Evolutionary conservation across 352 stramenopile genomes (phyloP).

Genomic region (Phytophthora pinifolia): DNA sequence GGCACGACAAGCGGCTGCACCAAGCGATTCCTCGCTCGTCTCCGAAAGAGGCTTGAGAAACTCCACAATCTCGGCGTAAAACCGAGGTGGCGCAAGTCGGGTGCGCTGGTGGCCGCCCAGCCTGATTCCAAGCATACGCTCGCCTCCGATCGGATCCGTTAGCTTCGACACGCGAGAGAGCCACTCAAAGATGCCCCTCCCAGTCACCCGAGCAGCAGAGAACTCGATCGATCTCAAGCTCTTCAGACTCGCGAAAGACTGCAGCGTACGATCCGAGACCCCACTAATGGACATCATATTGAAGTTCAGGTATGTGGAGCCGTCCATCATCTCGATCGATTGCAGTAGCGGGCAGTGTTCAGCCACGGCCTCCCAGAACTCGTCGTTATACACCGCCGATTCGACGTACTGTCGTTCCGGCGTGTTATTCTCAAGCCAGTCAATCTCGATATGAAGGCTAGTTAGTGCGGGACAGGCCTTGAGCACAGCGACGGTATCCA

Average conservation of each 20-base stretch:
- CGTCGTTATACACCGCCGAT: conserved; percentile 4
- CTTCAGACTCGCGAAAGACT: neutral
- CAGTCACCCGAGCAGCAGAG: too few relatives aligned
- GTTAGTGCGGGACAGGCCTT: conserved; percentile 3
- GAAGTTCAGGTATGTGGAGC: neutral
- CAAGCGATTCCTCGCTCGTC: neutral
- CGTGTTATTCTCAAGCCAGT: neutral
- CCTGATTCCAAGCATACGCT: too few relatives aligned
- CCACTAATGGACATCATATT: neutral
- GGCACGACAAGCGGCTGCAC: neutral
- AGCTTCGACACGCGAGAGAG: too few relatives aligned
- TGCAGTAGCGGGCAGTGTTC: neutral
- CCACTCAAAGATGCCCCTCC: too few relatives aligned
- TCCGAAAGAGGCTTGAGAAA: conserved; percentile 1
- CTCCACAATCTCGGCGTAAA: conserved; percentile 3
- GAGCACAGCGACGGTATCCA: neutral
- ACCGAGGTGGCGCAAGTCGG: conserved; percentile 1
- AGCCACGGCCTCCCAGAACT: conserved; percentile 5
- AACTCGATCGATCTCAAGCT: conserved; percentile 1
- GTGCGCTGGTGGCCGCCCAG: too few relatives aligned
- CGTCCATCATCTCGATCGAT: conserved; percentile 1
- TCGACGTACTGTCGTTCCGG: neutral
- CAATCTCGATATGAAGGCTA: conserved; percentile 1
- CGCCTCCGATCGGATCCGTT: too few relatives aligned
- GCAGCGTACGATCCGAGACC: neutral